Evolutionary conservation across 1,284 basidiomycete species (phyloP), one percentile per base, ranked within the genome.

Genomic region (Athelia sp.): DNA sequence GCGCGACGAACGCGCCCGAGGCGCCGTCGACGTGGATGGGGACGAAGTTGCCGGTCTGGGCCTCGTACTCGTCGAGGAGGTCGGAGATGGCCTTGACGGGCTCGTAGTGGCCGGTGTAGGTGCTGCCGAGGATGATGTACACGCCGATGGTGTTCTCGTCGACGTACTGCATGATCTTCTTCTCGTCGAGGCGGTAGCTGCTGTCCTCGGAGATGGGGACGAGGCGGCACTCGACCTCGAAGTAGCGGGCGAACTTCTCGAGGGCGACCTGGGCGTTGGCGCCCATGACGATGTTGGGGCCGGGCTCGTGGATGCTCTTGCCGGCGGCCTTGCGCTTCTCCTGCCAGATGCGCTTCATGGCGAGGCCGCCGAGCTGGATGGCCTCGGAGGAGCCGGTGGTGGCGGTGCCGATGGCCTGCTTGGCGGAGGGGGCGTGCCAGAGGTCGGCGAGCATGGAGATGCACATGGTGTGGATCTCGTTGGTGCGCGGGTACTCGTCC

Each of bases 331-430:
- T 94, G 67, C 88, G 86, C 62, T 81, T 85, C 55, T 83, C 84
- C 67, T 98, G 94, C 95, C 95, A 98, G 45, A 85, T 78, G 61
- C 87, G 89, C 73, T 98, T 98, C 83, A 98, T 90, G 15, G 95
- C 92, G 18, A 98, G 79, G 42, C 93, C 94, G 15, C 92, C 94
- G 6, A 97, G 86, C 69, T 94, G 91, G 59, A 95, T 92, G 2
- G 92, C 94, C 68, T 97, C 93, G 2, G 85, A 94, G 0, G 90
- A 93, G 6, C 95, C 95, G 1, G 94, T 96, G 2, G 94, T 97
- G 0, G 95, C 93, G 0, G 94, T 96, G 6, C 93, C 93, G 49
- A 94, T 82, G 0, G 91, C 89, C 49, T 85, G 71, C 51, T 82
- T 76, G 6, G 77, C 68, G 31, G 81, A 79, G 10, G 89, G 89